Conservation (phyloP, 306 rosid genomes). For the Vicia faba region DNA sequence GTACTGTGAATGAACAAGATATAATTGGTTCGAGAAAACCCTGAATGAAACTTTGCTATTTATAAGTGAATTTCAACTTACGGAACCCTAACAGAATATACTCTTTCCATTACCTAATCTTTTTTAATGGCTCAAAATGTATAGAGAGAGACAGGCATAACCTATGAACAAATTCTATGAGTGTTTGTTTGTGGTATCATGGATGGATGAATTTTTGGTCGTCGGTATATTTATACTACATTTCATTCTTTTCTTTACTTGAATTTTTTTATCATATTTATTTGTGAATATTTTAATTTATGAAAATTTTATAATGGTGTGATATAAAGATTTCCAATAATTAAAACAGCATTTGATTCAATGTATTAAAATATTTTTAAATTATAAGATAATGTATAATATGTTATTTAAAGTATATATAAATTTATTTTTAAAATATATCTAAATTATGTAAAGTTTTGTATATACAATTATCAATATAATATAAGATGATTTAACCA, state of each 20-base stretch:
- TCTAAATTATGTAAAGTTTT: no score
- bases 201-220: neutral
- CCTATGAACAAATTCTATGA: conserved; percentile 3
- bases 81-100: conserved; percentile 60
- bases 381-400: no score
- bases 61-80: neutral
- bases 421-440: no score
- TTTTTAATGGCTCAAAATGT: neutral
- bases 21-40: neutral
- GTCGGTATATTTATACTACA: conserved; percentile 1
- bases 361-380: no score
- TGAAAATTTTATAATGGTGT: neutral
- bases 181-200: neutral
- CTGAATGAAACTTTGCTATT: conserved; percentile 21
- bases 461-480: no score
- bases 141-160: neutral
- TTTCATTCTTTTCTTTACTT: neutral
- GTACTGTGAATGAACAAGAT: conserved; percentile 22
- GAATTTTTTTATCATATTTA: neutral
- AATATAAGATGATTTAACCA: no score
- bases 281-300: neutral
- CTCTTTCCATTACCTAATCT: conserved; percentile 21
- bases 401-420: no score
- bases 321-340: neutral
- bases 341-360: no score